Percentiles rank a stretch among this genome's conserved stretches.
Conservation (phyloP, 768 basidiomycete genomes). For the Agaricus blazei region DNA sequence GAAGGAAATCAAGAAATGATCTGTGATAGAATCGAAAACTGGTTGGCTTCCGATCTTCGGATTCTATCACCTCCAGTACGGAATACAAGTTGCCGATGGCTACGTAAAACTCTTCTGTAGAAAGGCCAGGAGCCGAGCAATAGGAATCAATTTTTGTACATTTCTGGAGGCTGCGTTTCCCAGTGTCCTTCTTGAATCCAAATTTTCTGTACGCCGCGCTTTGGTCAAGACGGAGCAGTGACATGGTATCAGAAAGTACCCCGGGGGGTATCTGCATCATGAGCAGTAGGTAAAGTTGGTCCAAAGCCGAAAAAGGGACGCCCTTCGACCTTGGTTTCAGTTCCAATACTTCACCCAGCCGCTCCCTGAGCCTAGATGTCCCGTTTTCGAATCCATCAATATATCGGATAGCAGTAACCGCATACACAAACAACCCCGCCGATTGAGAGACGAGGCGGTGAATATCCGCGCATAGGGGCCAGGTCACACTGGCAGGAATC, state of each 20-base stretch:
- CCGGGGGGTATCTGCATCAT: not conserved
- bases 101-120: not conserved
- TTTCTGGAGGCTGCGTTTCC: too few species aligned
- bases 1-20: not conserved
- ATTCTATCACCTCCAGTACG: not conserved
- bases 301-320: not conserved
- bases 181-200: too few species aligned
- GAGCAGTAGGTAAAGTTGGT: not conserved
- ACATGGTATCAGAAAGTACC: not conserved
- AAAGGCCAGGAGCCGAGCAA: not conserved
- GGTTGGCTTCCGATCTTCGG: not conserved
- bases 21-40: not conserved
- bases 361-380: too few species aligned
- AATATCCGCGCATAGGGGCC: conserved; percentile 17
- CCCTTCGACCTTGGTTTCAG: not conserved
- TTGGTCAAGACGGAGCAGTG: not conserved
- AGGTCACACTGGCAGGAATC: not conserved
- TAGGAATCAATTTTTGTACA: not conserved
- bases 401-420: conserved; percentile 19
- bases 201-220: not conserved
- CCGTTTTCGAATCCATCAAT: conserved; percentile 4
- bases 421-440: not conserved
- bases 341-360: too few species aligned
- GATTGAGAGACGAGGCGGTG: not conserved
- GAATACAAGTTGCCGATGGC: not conserved